Evolutionary conservation across 176 grass and related monocot species (phyloP), one percentile per base, ranked within the genome.

Genomic region (Oryza nivara): DNA sequence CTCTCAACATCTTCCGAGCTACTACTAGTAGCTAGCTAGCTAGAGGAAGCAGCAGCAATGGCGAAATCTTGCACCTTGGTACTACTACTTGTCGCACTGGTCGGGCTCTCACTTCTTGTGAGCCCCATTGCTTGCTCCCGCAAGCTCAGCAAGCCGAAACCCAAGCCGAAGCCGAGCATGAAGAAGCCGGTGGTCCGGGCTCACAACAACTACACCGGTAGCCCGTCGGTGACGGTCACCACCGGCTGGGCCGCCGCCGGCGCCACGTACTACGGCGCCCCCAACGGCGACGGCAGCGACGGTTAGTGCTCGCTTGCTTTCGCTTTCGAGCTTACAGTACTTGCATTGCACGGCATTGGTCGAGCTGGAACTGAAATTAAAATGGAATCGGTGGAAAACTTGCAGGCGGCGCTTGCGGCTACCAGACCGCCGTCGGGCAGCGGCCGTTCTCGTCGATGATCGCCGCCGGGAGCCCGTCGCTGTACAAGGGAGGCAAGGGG

Each of bases 371-470:
- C 0, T 65, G 52, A 85, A 85, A 32, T 32, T 32, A 3, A 32
- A 23, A 32, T 5, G 43, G 46, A 36, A 65, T 11, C 46, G 9
- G 46, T 30, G 10, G 49, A 76, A 67, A 76, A 67, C 28, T 11
- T 36, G 73, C 88, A 98, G 93, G 96, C 40, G 93, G 96, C 40
- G 96, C 89, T 60, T 98, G 96, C 58, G 96, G 96, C n/a, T 98
- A 95, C 73, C 78, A 86, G 38, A 82, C 58, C 52, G 93, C 91
- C 26, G 89, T 97, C 1, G 90, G 86, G 14, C 75, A 47, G 10
- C 52, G 70, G 11, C 96, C 96, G 0, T 90, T 92, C 86, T 87
- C 81, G 67, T 93, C 96, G 46, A 86, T 98, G 88, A 87, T 93
- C 72, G 16, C 96, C 48, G 79, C 93, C 19, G 96, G 85, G 10